These are phyloP conservation scores for Sphaerulina populicola DNA, from an alignment of 2,329 filamentous ascomycete genomes.

Conservation along the genomic window DNA sequence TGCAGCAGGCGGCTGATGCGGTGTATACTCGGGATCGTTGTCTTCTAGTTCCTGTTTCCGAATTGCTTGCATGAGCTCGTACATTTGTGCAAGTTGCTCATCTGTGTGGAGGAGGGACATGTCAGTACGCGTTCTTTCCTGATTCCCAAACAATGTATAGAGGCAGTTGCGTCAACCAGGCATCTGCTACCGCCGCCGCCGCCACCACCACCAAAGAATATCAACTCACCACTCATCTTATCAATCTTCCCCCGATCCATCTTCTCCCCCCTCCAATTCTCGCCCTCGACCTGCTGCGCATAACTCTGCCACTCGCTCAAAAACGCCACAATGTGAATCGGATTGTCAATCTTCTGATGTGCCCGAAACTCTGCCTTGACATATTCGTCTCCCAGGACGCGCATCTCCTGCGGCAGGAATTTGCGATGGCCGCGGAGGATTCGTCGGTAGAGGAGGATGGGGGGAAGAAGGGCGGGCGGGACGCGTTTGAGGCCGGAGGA, in stretches of 20 bases:
- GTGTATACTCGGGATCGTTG: constrained; percentile 34
- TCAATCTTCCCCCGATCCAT: constrained; percentile 75
- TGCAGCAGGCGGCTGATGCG: constrained; percentile 15
- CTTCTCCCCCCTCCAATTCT: constrained; percentile 74
- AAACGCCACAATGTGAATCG: constrained; percentile 88
- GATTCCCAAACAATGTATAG: neutral
- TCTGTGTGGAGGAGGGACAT: constrained; percentile 34
- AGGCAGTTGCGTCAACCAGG: too few relatives aligned
- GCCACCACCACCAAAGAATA: neutral
- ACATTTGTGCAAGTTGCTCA: constrained; percentile 85
- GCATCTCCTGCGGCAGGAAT: constrained; percentile 62
- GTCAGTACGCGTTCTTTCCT: constrained; percentile 31
- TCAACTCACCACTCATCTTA: constrained; percentile 78
- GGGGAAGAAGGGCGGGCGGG: constrained; percentile 67
- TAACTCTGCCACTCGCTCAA: constrained; percentile 97
- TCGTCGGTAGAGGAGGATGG: constrained; percentile 80
- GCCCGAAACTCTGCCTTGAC: constrained; percentile 86
- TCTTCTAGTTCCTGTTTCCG: constrained; percentile 45
- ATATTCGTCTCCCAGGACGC: constrained; percentile 83
- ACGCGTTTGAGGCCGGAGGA: constrained; percentile 31
- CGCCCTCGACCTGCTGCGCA: constrained; percentile 82
- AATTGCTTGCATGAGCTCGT: constrained; percentile 86
- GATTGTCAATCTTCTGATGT: constrained; percentile 77
- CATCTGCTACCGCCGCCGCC: too few relatives aligned
- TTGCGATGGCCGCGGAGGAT: constrained; percentile 79